Evolutionary conservation across 495 filamentous ascomycete species (phyloP).

Genomic region (Neurospora sp.): DNA sequence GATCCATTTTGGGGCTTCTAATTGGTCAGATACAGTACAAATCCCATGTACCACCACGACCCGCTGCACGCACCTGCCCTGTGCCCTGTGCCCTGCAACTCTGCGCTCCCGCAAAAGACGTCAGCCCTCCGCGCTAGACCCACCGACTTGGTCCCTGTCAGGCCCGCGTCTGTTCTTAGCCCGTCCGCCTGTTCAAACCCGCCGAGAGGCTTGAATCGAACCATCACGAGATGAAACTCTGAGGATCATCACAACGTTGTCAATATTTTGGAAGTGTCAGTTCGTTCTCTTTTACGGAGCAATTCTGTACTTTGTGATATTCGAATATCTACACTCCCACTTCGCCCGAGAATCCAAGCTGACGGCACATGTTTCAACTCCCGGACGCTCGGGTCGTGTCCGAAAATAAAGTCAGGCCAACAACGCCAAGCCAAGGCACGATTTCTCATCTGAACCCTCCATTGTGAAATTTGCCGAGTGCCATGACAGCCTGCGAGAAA

Average conservation of each 20-base stretch:
- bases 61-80: conserved; percentile 1
- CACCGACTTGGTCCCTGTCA: conserved; percentile 8
- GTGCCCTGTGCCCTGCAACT: not conserved
- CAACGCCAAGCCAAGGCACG: not conserved
- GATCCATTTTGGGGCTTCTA: not conserved
- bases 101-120: conserved; percentile 3
- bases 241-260: not conserved
- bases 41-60: conserved; percentile 11
- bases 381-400: not conserved
- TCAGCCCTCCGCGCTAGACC: conserved; percentile 18
- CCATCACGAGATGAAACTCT: not conserved
- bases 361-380: not conserved
- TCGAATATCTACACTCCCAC: not conserved
- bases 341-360: not conserved
- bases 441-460: not conserved
- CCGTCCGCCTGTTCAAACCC: not conserved
- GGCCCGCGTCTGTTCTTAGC: not conserved
- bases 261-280: not conserved
- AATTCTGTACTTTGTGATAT: not conserved
- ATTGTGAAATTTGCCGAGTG: not conserved
- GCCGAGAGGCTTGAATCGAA: not conserved
- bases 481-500: not conserved
- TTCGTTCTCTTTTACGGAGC: not conserved
- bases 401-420: not conserved
- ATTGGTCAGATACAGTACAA: not conserved